Evolutionary conservation across 1,139 yeast species (phyloP), one percentile per base, ranked within the genome.

Genomic region (Yamadazyma oceani): DNA sequence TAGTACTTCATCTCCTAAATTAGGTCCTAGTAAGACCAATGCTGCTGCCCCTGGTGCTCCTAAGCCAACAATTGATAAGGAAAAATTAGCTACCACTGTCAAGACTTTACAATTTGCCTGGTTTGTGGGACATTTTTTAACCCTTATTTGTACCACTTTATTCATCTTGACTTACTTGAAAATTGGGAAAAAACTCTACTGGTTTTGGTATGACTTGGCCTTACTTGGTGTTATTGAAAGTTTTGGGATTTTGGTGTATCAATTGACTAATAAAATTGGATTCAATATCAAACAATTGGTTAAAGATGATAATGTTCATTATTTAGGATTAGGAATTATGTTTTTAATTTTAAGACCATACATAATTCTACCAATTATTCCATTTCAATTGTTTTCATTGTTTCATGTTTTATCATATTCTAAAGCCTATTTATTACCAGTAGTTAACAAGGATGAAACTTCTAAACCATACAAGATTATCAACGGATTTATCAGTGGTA

Each of bases 181-280:
- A 35, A 46, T 60, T 35, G 54, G 58, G 23, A 43, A 43, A 8
- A 39, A 42, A 51, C 35, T 52, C 49, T 53, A 73, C 71, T 40
- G 45, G 40, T 39, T 49, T 31, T 73, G 84, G 70, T 88, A 86
- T 64, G 71, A 77, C 39, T 54, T 77, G 39, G 73, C 86, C 2
- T 80, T 80, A 45, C 36, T 82, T 10, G 85, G 92, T 12, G 82
- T 85, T 5, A 57, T 86, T 35, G 76, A 73, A 49, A 82, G 95
- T 26, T 89, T 87, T 60, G 89, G 88, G 17, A 78, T 90, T 46
- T 85, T 88, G 42, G 62, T 85, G 22, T 81, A 70, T 61, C 92
- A 88, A 53, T 50, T 58, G 41, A 49, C 62, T 36, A 60, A 55
- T 41, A 69, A 63, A 52, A 53, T 54, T 59, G 64, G 70, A 51